Evolutionary conservation across 1,284 basidiomycete genomes (phyloP).

Genomic region (Sphaerobolus stellatus): DNA sequence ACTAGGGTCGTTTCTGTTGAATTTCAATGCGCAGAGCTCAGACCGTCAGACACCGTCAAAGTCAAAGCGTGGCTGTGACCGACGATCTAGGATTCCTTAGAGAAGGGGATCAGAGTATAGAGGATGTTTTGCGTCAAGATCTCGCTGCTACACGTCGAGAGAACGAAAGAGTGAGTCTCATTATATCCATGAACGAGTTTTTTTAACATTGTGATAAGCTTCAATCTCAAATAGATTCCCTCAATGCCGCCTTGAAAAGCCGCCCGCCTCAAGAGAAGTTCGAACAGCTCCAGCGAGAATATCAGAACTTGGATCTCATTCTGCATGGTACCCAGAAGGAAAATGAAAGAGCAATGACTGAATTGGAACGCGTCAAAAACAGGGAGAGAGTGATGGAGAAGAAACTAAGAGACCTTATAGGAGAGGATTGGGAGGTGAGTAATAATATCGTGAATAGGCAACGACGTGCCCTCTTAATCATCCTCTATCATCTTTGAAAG

Average conservation of each 20-base stretch:
- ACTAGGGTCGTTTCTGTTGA: not conserved
- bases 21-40: conserved; percentile 56
- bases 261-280: conserved; percentile 64
- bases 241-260: conserved; percentile 61
- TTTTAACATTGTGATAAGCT: conserved; percentile 40
- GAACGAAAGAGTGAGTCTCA: conserved; percentile 56
- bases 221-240: conserved; percentile 53
- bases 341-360: conserved; percentile 74
- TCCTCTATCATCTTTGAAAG: not conserved
- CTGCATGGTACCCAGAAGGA: conserved; percentile 74
- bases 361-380: conserved; percentile 61
- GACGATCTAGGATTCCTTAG: conserved; percentile 62
- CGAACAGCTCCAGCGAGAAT: conserved; percentile 64
- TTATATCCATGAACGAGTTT: not conserved
- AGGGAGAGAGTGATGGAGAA: conserved; percentile 72
- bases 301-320: conserved; percentile 67
- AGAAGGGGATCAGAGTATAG: conserved; percentile 58
- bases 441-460: not conserved
- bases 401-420: conserved; percentile 63
- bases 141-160: conserved; percentile 70
- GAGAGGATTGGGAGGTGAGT: conserved; percentile 72
- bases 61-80: conserved; percentile 47
- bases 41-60: conserved; percentile 51
- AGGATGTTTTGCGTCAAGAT: conserved; percentile 61
- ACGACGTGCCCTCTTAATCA: not conserved